A percentile compares a stretch with the other conserved stretches of the same genome.
Evolutionary conservation across 164 flowering plant genomes (phyloP).

Genomic region (Amborella trichopoda): DNA sequence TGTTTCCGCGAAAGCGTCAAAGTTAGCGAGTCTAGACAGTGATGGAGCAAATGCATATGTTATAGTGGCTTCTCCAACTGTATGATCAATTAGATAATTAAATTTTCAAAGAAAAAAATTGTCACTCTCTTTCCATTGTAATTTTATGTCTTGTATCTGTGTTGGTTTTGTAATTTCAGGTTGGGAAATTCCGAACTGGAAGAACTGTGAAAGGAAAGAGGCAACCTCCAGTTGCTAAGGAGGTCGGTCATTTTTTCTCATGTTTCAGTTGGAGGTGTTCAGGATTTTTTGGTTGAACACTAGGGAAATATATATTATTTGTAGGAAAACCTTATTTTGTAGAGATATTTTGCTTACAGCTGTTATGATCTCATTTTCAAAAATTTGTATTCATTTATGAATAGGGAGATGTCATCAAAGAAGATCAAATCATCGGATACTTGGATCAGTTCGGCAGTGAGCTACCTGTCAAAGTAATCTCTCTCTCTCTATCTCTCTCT

Average conservation of each 20-base stretch:
- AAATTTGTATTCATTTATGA: too few species aligned
- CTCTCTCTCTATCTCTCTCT: neutral
- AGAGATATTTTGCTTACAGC: too few species aligned
- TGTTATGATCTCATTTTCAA: too few species aligned
- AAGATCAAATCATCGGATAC: slow-evolving; percentile 79
- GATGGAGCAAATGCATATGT: slow-evolving; percentile 63
- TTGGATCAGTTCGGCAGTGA: slow-evolving; percentile 81
- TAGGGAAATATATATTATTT: too few species aligned
- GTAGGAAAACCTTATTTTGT: too few species aligned
- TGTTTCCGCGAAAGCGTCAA: slow-evolving; percentile 40
- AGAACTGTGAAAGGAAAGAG: slow-evolving; percentile 71
- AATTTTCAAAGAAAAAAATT: neutral
- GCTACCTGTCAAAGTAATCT: slow-evolving; percentile 66
- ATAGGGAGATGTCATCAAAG: slow-evolving; percentile 79
- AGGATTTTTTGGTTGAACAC: too few species aligned
- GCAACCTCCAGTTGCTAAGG: slow-evolving; percentile 70
- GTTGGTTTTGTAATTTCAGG: slow-evolving; percentile 26
- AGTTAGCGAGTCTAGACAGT: too few species aligned
- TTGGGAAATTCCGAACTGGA: slow-evolving; percentile 70
- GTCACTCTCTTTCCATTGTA: neutral
- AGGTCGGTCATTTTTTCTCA: too few species aligned
- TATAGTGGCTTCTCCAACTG: slow-evolving; percentile 67
- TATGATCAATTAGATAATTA: slow-evolving; percentile 18
- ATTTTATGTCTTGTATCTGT: neutral
- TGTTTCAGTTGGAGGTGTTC: too few species aligned